Percentiles rank a stretch among this genome's conserved stretches.
Conservation (phyloP, 2,329 filamentous ascomycete genomes). For the Monascus ruber region DNA sequence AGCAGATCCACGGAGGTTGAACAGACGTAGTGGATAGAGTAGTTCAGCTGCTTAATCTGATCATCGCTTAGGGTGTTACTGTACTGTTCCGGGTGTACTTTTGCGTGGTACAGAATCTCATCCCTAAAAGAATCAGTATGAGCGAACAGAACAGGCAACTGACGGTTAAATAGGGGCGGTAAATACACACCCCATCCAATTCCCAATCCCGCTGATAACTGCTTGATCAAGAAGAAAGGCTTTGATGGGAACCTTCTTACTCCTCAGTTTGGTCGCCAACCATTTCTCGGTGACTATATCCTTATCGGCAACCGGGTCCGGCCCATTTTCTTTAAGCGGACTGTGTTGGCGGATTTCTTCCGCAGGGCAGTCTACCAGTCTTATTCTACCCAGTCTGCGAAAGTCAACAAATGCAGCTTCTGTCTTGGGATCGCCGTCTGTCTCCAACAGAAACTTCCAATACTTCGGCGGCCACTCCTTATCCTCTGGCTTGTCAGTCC, state of each 20-base stretch:
- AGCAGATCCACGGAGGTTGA: conserved; percentile 65
- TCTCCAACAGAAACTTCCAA: conserved; percentile 73
- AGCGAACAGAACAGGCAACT: neutral
- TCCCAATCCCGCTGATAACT: conserved; percentile 84
- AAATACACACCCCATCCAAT: conserved; percentile 67
- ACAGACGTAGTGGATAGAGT: conserved; percentile 67
- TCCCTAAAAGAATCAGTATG: conserved; percentile 40
- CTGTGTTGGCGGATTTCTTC: conserved; percentile 62
- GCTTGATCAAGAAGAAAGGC: conserved; percentile 78
- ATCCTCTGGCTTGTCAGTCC: conserved; percentile 46
- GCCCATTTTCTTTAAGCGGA: conserved; percentile 82
- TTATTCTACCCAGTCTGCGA: conserved; percentile 65
- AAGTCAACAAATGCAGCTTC: conserved; percentile 73
- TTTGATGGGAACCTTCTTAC: conserved; percentile 78
- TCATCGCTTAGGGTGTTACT: conserved; percentile 65
- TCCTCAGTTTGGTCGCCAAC: conserved; percentile 57
- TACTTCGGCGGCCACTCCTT: conserved; percentile 78
- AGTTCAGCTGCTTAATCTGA: conserved; percentile 61
- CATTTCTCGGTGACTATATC: conserved; percentile 66
- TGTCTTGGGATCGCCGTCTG: conserved; percentile 49
- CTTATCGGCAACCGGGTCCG: conserved; percentile 78
- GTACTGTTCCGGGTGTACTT: conserved; percentile 85
- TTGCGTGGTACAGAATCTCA: conserved; percentile 82
- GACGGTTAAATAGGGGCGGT: neutral
- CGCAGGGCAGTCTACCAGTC: conserved; percentile 70